Conservation (phyloP, 2,329 filamentous ascomycete genomes). For the Penicillium hordei region DNA sequence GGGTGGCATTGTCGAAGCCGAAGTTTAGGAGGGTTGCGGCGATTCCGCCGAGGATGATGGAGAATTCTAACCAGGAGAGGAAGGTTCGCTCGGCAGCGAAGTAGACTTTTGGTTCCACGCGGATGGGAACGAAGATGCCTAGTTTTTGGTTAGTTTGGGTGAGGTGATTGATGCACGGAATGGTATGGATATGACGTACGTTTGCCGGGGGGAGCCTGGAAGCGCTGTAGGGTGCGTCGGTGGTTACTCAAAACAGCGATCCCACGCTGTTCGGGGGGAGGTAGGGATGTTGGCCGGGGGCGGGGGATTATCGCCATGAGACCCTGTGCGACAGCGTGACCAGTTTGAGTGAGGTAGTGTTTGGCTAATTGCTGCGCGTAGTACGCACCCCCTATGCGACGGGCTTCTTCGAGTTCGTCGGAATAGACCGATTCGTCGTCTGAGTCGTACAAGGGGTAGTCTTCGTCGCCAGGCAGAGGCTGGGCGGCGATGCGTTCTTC, state of each 20-base stretch:
- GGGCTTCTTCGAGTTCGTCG: slow-evolving; percentile 74
- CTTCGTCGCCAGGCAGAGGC: slow-evolving; percentile 60
- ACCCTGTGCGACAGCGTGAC: slow-evolving; percentile 45
- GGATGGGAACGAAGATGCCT: slow-evolving; percentile 92
- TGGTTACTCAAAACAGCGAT: slow-evolving; percentile 43
- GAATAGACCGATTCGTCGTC: slow-evolving; percentile 76
- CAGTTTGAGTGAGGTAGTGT: slow-evolving; percentile 51
- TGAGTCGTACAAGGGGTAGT: slow-evolving; percentile 88
- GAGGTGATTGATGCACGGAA: neutral
- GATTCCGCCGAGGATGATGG: slow-evolving; percentile 87
- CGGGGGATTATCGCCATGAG: slow-evolving; percentile 56
- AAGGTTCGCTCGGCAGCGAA: slow-evolving; percentile 96
- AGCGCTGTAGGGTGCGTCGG: slow-evolving; percentile 53
- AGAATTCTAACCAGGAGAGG: slow-evolving; percentile 95
- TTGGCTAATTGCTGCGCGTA: slow-evolving; percentile 66
- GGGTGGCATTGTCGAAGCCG: slow-evolving; percentile 59
- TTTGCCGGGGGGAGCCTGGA: slow-evolving; percentile 59
- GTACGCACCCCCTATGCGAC: slow-evolving; percentile 70
- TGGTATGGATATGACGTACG: slow-evolving; percentile 34
- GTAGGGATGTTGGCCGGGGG: slow-evolving; percentile 46
- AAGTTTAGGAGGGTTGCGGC: slow-evolving; percentile 84
- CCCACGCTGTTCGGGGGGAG: slow-evolving; percentile 39
- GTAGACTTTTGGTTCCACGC: slow-evolving; percentile 96
- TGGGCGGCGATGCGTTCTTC: slow-evolving; percentile 77
- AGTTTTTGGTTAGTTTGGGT: slow-evolving; percentile 48